Base-by-base conservation (phyloP, 1,139 yeast species). In the Taphrina flavorubra region DNA sequence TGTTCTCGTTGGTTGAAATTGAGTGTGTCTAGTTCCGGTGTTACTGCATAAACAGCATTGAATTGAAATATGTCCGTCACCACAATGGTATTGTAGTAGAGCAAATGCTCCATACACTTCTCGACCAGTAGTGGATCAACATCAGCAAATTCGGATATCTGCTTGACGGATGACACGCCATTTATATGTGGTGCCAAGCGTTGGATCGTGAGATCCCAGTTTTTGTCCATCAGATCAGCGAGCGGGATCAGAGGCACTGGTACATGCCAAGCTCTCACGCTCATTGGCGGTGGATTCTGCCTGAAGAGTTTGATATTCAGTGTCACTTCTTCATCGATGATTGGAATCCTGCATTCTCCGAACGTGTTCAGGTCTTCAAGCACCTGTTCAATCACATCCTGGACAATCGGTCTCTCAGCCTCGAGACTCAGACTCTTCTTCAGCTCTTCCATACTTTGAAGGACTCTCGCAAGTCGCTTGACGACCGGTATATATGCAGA, bases 171-270 rank as follows among this genome's bases (percentile, higher is more conserved):
- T 76, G 94, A 92, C 63, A 92, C 82, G 0, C 99, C 99, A 75
- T 95, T 86, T 59, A 94, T 90, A 73, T 82, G 89, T 0, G 97
- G 97, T 14, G 91, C 79, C 44, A 94, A 89, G 73, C 89, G 88
- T 56, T 91, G 81, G 95, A 94, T 89, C 1, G 98, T 94, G 0
- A 98, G 97, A 76, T 94, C 99, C 98, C 99, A 94, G 74, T 90
- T 89, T 6, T 89, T 89, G 77, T 94, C 99, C 44, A 90, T 87
- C 72, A 94, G 81, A 47, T 85, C 81, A 51, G 83, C 82, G 37
- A 74, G 68, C 13, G 72, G 73, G 1, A 92, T 96, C 0, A 94
- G 88, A 5, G 96, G 85, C 1, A 92, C 85, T 0, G 99, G 99
- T 0, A 94, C 99, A 76, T 94, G 97, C 74, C 84, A 81, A 47